Base-by-base conservation (phyloP, 2,329 filamentous ascomycete species). In the Exophiala sp. region DNA sequence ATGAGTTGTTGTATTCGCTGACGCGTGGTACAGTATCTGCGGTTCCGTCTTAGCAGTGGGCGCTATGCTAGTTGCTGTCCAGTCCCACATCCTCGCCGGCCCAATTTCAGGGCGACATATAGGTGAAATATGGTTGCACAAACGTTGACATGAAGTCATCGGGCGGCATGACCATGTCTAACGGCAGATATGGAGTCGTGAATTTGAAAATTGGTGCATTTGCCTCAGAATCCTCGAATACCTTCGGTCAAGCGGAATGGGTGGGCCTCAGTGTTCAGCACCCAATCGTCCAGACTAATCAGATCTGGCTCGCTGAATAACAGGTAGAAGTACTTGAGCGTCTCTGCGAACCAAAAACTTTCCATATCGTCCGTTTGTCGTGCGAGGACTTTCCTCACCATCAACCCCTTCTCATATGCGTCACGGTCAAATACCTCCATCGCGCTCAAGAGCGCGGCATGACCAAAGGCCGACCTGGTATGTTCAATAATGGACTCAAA, bases 261-360 rank as follows among this genome's bases (percentile, higher is more conserved):
- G 60, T 73, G 71, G 3, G 70, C 70, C 58, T 72, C 71, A n/a
- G 71, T 73, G 49, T 71, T 73, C 69, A 75, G 62, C 38, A 75
- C 71, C 62, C 70, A 76, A 62, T 75, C 72, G 60, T 76, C 73
- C 53, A 76, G 62, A 58, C 69, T 73, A 45, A 75, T 65, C 20
- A 73, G 62, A 45, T 54, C 65, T 3, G 72, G 69, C 29, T 75
- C 71, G 50, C 71, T 72, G 64, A 74, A 76, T 14, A 76, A 63
- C 16, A 75, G 65, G 53, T 75, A 75, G 60, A 75, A 75, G 55
- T 76, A 76, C 57, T 76, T 75, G 35, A 76, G 56, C 8, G 73
- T 75, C 66, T 75, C 73, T 6, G 71, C 72, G 34, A 87, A 74
- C 85, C 86, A 89, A 67, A 89, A 89, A 58, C 83, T 87, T 73